Base-by-base conservation (phyloP, 2,329 filamentous ascomycete genomes). In the Colletotrichum sp. region DNA sequence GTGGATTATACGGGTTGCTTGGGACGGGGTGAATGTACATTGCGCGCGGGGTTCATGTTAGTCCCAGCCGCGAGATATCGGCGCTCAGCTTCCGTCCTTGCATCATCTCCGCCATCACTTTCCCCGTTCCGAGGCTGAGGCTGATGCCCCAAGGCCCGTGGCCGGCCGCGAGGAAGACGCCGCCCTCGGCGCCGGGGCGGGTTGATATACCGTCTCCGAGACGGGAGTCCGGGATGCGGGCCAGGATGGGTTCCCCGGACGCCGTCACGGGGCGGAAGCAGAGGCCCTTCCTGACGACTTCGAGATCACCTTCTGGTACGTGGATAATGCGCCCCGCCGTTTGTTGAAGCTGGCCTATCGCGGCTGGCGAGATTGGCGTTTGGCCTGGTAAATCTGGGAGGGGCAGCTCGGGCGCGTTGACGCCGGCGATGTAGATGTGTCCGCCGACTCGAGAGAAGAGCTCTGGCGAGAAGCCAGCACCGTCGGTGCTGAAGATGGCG, bases 131-230 rank as follows among this genome's bases (percentile, higher is more conserved):
- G 34, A 95, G 84, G 18, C 88, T 87, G 80, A 92, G 81, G 64
- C 88, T 89, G 30, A 94, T 94, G 0, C 94, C 94, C 94, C 94
- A 96, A 0, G 94, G 93, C 1, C 94, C 94, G 86, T 96, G 94
- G 0, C 95, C 94, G 6, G 92, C 88, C 2, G 93, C 92, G 49
- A 96, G 82, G 81, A 91, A 96, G 0, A 96, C 92, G 6, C 94
- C 94, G 3, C 93, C 92, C 1, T 87, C 86, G 0, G 80, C 79
- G 1, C 84, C 85, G 2, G 81, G 78, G 49, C 82, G 81, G 8
- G 87, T 91, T 74, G 80, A 84, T 8, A 89, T 80, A 0, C 86
- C 84, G 15, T 80, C 80, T 2, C 92, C 92, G 5, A 95, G 87
- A 59, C 88, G 86, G 15, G 84, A 81, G 78, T 94, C 91, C 2